phyloP scores from a whole-genome alignment of 768 basidiomycete genomes.

The Phylloporus sp. region DNA sequence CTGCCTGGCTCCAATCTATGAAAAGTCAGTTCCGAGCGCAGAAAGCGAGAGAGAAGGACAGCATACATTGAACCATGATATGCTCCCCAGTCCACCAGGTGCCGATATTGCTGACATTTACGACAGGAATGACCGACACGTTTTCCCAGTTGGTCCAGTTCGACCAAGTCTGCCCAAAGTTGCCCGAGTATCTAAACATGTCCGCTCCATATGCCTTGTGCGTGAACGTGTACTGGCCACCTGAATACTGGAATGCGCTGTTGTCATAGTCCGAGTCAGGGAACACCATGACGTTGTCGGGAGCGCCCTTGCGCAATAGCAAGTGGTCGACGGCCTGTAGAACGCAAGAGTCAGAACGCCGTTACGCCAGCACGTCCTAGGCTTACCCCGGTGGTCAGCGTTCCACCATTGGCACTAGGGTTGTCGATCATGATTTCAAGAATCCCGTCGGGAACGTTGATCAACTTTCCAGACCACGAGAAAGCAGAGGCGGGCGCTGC shows the following conservation, averaged over 20 bases:
- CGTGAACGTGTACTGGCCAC: slow-evolving; percentile 67
- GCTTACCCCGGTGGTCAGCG: slow-evolving; percentile 54
- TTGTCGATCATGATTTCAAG: slow-evolving; percentile 65
- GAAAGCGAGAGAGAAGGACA: not conserved
- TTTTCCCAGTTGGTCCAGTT: slow-evolving; percentile 77
- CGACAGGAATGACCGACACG: slow-evolving; percentile 55
- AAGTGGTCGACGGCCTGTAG: slow-evolving; percentile 66
- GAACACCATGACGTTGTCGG: slow-evolving; percentile 82
- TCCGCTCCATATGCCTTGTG: slow-evolving; percentile 87
- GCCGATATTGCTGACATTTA: slow-evolving; percentile 42
- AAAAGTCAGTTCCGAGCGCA: slow-evolving; percentile 1
- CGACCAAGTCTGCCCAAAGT: slow-evolving; percentile 84
- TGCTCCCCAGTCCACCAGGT: slow-evolving; percentile 81
- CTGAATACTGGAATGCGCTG: slow-evolving; percentile 48
- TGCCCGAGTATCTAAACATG: slow-evolving; percentile 78
- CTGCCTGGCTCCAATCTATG: slow-evolving; percentile 72
- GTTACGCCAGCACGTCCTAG: not conserved
- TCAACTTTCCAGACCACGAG: slow-evolving; percentile 71
- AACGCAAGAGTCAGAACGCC: slow-evolving; percentile 4
- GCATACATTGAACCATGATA: slow-evolving; percentile 82
- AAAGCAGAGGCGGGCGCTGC: slow-evolving; percentile 57
- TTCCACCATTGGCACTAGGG: slow-evolving; percentile 38
- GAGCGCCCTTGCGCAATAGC: slow-evolving; percentile 71
- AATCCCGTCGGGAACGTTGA: slow-evolving; percentile 77
- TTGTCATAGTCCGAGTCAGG: slow-evolving; percentile 74